Evolutionary conservation across 2,329 filamentous ascomycete species (phyloP), one percentile per base, ranked within the genome.

Genomic region (Fusarium mexicanum): DNA sequence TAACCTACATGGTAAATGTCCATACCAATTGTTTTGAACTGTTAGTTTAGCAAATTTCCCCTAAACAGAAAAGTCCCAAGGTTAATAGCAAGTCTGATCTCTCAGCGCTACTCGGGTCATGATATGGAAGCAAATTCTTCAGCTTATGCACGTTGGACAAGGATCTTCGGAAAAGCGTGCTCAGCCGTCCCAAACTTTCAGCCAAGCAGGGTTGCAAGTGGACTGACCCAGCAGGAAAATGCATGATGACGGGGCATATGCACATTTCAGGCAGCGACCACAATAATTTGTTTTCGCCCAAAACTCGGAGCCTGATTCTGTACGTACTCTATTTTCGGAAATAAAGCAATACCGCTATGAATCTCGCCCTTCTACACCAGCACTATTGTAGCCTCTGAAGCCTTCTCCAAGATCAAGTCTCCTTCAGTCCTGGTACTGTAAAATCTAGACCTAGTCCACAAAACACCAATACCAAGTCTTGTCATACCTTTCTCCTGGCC

Each of bases 401-500:
- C 50, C 22, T 35, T 59, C 1, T 24, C 17, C 17, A 46, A 11
- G 3, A 59, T 29, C 24, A 2, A 11, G 0, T 4, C 38, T 2
- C 18, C 31, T 18, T 57, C 60, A 20, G 1, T 44, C 3, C 18
- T 17, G 13, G 44, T 38, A 18, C 50, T 35, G 6, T 62, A 65
- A 10, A 31, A 62, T 18, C 26, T 40, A 4, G 44, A 44, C 5
- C 35, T 9, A 13, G 48, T 43, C 57, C 62, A 62, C 4, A 65
- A 5, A 22, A 65, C 26, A 1, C 62, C 62, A 11, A 65, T 38
- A 6, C 62, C 57, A 20, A 65, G 7, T 33, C 57, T 62, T 11
- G 2, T 24, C 35, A 44, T 44, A 8, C 6, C 18, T 7, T 38
- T 37, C 0, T 13, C 22, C 0, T 8, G 2, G 2, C 5, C 11